Evolutionary conservation across 78 protist genomes (phyloP).

Genomic region (Creolimax fragrantissima): DNA sequence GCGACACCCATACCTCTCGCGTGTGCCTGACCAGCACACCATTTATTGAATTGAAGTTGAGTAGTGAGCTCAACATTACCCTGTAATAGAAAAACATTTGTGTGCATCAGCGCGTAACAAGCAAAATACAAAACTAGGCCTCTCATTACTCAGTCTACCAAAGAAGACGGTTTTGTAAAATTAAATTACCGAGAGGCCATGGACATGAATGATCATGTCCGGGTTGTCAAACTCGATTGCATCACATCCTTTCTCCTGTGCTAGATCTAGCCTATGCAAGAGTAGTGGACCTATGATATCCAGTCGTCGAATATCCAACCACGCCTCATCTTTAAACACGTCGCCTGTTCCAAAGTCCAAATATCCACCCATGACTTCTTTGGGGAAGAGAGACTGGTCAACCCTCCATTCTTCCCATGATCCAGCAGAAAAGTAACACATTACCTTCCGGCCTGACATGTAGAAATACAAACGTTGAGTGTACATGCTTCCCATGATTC

Average conservation of each 20-base stretch:
- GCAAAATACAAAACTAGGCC: too few relatives aligned
- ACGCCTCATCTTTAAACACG: constrained; percentile 17
- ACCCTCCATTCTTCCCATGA: background rate
- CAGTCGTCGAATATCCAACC: constrained; percentile 12
- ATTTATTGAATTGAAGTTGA: background rate
- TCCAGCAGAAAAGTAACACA: constrained; percentile 12
- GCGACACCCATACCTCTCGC: constrained; percentile 13
- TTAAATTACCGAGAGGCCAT: background rate
- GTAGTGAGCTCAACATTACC: background rate
- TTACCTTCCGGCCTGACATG: background rate
- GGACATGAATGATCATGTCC: background rate
- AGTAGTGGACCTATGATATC: background rate
- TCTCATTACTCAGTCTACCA: too few relatives aligned
- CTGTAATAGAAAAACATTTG: background rate
- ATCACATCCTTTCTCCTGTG: background rate
- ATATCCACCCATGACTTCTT: background rate
- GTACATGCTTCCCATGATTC: too few relatives aligned
- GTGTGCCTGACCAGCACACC: constrained; percentile 7
- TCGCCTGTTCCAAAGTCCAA: background rate
- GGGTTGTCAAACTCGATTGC: constrained; percentile 20
- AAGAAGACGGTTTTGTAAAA: too few relatives aligned
- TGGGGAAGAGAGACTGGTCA: constrained; percentile 5
- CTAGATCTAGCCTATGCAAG: background rate
- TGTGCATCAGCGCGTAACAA: too few relatives aligned
- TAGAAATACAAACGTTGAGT: background rate